Base-by-base conservation (phyloP, 805 yeast genomes). In the Lachancea kluyveri region DNA sequence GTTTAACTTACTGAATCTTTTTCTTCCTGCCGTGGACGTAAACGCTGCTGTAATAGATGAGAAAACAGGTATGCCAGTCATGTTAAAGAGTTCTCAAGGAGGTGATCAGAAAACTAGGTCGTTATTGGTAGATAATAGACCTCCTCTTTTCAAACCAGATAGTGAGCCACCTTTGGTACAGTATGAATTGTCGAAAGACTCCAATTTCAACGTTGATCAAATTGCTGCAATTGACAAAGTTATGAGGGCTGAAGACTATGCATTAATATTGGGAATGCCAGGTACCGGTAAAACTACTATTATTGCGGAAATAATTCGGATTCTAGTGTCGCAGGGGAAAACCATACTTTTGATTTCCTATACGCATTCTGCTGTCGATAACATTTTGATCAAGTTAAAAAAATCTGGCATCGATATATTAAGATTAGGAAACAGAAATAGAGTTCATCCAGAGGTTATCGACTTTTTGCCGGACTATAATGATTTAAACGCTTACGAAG, bases 281-380 rank as follows among this genome's bases (percentile, higher is more conserved):
- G 98, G 98, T 3, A 92, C 97, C 0, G 98, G 96, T 7, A 86
- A 86, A 50, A 86, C 96, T 2, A 86, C 97, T 0, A 82, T 88
- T 0, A 87, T 92, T 33, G 81, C 94, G 0, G 77, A 79, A 27
- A 48, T 92, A 11, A 79, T 88, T 25, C 67, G 70, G 36, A 62
- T 71, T 24, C 52, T 92, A 17, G 79, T 47, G 3, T 57, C 60
- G 1, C 67, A 68, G 28, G 76, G 74, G 1, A 82, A 82, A 49
- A 66, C 81, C 1, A 79, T 92, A 1, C 61, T 92, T 15, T 58
- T 92, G 28, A 74, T 96, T 0, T 82, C 95, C 0, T 87, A 84
- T 50, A 92, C 98, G 0, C 94, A 92, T 53, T 83, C 96, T 0
- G 97, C 98, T 0, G 96, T 92, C 4, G 98, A 92, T 53, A 92